phyloP scores from a whole-genome alignment of 2,329 filamentous ascomycete species.

The Leptographium wingfieldii region DNA sequence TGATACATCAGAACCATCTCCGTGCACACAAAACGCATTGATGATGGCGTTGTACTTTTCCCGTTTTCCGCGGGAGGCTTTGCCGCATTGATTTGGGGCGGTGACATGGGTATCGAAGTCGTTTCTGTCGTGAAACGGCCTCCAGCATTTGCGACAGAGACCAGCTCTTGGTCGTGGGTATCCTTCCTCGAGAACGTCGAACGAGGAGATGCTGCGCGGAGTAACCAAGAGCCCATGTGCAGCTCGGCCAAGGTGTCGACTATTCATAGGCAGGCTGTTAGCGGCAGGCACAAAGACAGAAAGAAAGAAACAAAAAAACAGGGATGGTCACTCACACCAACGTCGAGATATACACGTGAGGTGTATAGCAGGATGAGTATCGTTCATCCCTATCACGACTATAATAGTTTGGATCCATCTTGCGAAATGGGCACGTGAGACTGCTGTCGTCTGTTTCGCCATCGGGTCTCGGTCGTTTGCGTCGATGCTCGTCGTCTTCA shows the following conservation, averaged over 20 bases:
- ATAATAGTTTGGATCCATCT: slow-evolving; percentile 12
- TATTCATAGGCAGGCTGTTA: slow-evolving; percentile 3
- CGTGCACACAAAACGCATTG: slow-evolving; percentile 13
- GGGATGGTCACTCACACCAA: slow-evolving; percentile 17
- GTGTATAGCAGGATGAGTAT: slow-evolving; percentile 20
- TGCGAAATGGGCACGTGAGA: slow-evolving; percentile 15
- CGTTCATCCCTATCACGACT: slow-evolving; percentile 16
- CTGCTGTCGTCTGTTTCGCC: slow-evolving; percentile 15
- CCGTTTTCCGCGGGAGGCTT: slow-evolving; percentile 17
- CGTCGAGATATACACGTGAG: slow-evolving; percentile 21
- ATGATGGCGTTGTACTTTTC: slow-evolving; percentile 18
- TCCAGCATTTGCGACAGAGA: slow-evolving; percentile 22
- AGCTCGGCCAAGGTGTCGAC: slow-evolving; percentile 19
- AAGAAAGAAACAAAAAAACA: no score
- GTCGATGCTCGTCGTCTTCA: not conserved
- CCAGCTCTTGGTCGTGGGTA: slow-evolving; percentile 17
- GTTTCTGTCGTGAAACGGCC: slow-evolving; percentile 13
- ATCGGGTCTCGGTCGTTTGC: not conserved
- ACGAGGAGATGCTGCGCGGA: slow-evolving; percentile 16
- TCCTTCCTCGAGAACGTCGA: slow-evolving; percentile 15
- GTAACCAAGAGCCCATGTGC: slow-evolving; percentile 19
- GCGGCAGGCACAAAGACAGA: not conserved
- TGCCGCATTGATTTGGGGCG: slow-evolving; percentile 10
- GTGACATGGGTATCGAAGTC: slow-evolving; percentile 17
- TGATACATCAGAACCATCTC: not conserved